Conservation (phyloP, 768 basidiomycete genomes). For the Tulasnella sp. region DNA sequence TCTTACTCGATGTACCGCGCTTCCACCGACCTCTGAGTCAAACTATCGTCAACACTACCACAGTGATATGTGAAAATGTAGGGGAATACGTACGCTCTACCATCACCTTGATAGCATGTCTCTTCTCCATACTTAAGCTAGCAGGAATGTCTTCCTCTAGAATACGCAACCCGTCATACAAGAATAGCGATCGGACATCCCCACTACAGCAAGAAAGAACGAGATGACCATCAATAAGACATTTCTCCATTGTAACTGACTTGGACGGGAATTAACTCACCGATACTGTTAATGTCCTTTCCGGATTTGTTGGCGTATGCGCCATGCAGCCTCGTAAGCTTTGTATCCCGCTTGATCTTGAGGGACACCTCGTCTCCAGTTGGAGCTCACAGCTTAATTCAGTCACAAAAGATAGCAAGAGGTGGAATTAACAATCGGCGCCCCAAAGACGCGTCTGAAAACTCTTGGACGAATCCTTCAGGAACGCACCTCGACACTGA, state of each 20-base stretch:
- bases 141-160: conserved; percentile 77
- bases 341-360: conserved; percentile 92
- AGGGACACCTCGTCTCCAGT: conserved; percentile 85
- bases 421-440: background rate
- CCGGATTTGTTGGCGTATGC: conserved; percentile 90
- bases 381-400: conserved; percentile 53
- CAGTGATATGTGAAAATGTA: too few species aligned
- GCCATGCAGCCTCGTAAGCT: conserved; percentile 80
- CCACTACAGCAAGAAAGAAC: background rate
- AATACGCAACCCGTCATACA: conserved; percentile 84
- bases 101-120: conserved; percentile 91
- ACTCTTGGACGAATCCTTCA: too few species aligned
- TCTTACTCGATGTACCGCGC: too few species aligned
- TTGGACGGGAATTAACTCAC: conserved; percentile 52
- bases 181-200: conserved; percentile 49
- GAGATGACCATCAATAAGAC: background rate
- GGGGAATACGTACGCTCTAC: conserved; percentile 72
- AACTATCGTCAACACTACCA: too few species aligned
- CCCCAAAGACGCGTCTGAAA: background rate
- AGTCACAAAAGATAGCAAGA: background rate
- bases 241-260: too few species aligned
- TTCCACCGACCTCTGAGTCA: too few species aligned
- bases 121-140: conserved; percentile 73
- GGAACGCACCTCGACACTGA: conserved; percentile 11
- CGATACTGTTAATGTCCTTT: conserved; percentile 74